Conservation (phyloP, 192 early-diverging fungal genomes). For the Coemansia sp. region DNA sequence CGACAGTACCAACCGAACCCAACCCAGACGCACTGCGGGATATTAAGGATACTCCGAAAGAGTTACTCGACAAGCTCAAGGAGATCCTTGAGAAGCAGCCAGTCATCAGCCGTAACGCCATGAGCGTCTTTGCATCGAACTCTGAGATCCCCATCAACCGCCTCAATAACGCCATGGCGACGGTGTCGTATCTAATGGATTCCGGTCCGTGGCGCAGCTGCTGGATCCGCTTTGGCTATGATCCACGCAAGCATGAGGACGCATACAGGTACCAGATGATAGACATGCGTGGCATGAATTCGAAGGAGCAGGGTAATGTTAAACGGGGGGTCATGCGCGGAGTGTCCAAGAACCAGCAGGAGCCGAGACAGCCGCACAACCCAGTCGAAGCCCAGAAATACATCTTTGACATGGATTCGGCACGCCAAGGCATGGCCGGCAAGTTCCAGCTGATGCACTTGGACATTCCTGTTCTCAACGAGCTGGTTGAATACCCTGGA, state of each 20-base stretch:
- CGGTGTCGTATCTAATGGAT: conserved; percentile 40
- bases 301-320: neutral
- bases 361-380: conserved; percentile 3
- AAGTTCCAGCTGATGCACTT: conserved; percentile 40
- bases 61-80: conserved; percentile 14
- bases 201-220: conserved; percentile 49
- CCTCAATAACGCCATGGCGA: conserved; percentile 19
- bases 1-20: conserved; percentile 16
- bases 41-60: conserved; percentile 9
- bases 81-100: conserved; percentile 30
- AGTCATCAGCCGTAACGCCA: conserved; percentile 39
- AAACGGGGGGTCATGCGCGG: conserved; percentile 5
- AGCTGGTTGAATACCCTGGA: conserved; percentile 31
- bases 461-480: conserved; percentile 18
- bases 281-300: conserved; percentile 24
- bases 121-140: conserved; percentile 31
- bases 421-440: conserved; percentile 22
- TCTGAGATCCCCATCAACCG: conserved; percentile 13
- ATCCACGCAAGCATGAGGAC: conserved; percentile 40
- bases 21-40: conserved; percentile 15
- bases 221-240: conserved; percentile 54
- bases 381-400: conserved; percentile 12
- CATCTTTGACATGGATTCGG: conserved; percentile 28
- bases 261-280: conserved; percentile 49
- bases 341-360: neutral